A percentile compares a stretch with the other conserved stretches of the same genome.
Evolutionary conservation across 805 yeast species (phyloP).

Genomic region (Teunomyces cretensis): DNA sequence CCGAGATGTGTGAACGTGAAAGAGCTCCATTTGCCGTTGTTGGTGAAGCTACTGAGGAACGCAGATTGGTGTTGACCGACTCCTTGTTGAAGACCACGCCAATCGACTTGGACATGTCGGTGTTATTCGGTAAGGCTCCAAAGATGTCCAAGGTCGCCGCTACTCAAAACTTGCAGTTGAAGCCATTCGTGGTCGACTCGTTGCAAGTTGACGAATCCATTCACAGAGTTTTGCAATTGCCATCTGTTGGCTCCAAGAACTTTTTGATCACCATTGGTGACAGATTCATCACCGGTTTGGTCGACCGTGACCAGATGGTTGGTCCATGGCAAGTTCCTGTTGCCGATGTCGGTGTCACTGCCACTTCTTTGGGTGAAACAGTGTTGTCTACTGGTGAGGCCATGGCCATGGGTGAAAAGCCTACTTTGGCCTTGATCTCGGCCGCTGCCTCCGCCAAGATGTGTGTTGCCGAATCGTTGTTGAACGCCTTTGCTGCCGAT

Average conservation of each 20-base stretch:
- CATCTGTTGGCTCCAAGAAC: slow-evolving; percentile 92
- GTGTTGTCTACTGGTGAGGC: slow-evolving; percentile 89
- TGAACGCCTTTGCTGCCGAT: slow-evolving; percentile 89
- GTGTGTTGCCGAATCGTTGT: slow-evolving; percentile 91
- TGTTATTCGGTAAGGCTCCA: slow-evolving; percentile 96
- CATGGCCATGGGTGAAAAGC: slow-evolving; percentile 95
- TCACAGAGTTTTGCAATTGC: slow-evolving; percentile 79
- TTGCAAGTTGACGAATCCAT: slow-evolving; percentile 62
- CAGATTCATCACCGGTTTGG: slow-evolving; percentile 93
- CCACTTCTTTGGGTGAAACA: slow-evolving; percentile 79
- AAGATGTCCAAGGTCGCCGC: slow-evolving; percentile 79
- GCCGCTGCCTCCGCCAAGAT: slow-evolving; percentile 92
- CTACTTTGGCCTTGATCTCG: slow-evolving; percentile 81
- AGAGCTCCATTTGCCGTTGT: slow-evolving; percentile 96
- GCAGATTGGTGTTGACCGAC: slow-evolving; percentile 80
- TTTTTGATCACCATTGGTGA: slow-evolving; percentile 98
- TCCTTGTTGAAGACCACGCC: slow-evolving; percentile 76
- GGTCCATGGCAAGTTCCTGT: slow-evolving; percentile 99
- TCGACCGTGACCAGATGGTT: slow-evolving; percentile 97
- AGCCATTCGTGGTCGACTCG: slow-evolving; percentile 33
- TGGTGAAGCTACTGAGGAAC: slow-evolving; percentile 88
- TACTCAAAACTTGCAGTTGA: slow-evolving; percentile 58
- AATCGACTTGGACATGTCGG: slow-evolving; percentile 92
- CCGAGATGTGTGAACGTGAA: slow-evolving; percentile 85
- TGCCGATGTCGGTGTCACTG: slow-evolving; percentile 96